These are phyloP conservation scores for Malus sieversii DNA, from an alignment of 306 rosid genomes.

Conservation along the genomic window DNA sequence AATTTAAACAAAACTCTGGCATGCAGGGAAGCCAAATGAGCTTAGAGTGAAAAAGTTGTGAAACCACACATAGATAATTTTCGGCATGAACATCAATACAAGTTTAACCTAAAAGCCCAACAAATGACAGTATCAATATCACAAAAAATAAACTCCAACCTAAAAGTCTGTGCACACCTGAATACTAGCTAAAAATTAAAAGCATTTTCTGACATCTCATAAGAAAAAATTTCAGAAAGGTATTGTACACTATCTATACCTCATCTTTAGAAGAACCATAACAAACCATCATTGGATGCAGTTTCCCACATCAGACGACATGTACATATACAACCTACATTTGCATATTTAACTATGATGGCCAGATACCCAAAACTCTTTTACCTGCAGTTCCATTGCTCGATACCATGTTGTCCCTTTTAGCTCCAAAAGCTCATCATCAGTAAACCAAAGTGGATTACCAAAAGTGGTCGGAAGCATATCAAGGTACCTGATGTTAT, in stretches of 20 bases:
- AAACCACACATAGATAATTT: neutral
- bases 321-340: neutral
- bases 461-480: constrained; percentile 80
- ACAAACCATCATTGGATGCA: neutral
- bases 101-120: neutral
- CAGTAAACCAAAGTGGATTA: constrained; percentile 86
- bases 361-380: neutral
- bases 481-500: constrained; percentile 70
- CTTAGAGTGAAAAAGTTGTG: neutral
- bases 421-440: constrained; percentile 64
- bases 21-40: neutral
- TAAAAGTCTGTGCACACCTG: neutral
- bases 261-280: neutral
- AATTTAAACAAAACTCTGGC: neutral
- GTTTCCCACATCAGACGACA: neutral
- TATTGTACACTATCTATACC: neutral
- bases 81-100: constrained; percentile 10
- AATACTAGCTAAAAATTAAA: neutral
- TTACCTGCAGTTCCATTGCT: constrained; percentile 87
- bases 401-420: constrained; percentile 76
- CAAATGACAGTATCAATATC: neutral
- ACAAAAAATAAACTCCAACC: neutral
- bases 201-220: neutral
- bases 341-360: neutral
- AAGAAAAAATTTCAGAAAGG: neutral